These are phyloP conservation scores for Talaromyces trachyspermus DNA, from an alignment of 495 filamentous ascomycete species.

Conservation along the genomic window DNA sequence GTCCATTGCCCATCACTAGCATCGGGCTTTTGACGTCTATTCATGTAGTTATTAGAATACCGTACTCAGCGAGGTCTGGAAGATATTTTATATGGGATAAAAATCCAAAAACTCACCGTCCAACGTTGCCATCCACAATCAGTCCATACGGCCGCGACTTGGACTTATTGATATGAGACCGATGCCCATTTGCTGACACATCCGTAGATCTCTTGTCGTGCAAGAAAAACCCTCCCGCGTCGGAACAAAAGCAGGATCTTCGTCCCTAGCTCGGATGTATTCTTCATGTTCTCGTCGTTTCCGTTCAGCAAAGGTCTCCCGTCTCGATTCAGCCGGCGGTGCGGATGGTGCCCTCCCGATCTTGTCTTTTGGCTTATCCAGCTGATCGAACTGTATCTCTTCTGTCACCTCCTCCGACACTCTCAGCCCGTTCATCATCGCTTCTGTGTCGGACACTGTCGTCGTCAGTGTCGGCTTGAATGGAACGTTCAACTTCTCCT, in stretches of 20 bases:
- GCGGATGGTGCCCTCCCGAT: slow-evolving; percentile 31
- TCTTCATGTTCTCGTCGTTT: slow-evolving; percentile 85
- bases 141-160: slow-evolving; percentile 39
- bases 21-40: slow-evolving; percentile 68
- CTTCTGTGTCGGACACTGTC: slow-evolving; percentile 64
- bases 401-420: slow-evolving; percentile 50
- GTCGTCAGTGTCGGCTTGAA: slow-evolving; percentile 23
- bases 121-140: slow-evolving; percentile 41
- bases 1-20: slow-evolving; percentile 79
- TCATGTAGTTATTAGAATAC: slow-evolving; percentile 35
- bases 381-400: slow-evolving; percentile 61
- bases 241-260: slow-evolving; percentile 90
- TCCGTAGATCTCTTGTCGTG: slow-evolving; percentile 83
- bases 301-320: slow-evolving; percentile 52
- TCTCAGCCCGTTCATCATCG: slow-evolving; percentile 80
- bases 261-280: slow-evolving; percentile 75
- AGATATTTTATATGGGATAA: no score
- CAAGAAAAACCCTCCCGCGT: slow-evolving; percentile 96
- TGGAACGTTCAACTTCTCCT: slow-evolving; percentile 3
- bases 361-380: slow-evolving; percentile 29
- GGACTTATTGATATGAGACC: slow-evolving; percentile 30
- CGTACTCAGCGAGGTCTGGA: no score
- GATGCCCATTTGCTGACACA: slow-evolving; percentile 54
- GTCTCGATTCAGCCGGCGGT: slow-evolving; percentile 30
- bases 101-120: slow-evolving; percentile 24